Base-by-base conservation (phyloP, 768 basidiomycete genomes). In the Scleroderma bovista region DNA sequence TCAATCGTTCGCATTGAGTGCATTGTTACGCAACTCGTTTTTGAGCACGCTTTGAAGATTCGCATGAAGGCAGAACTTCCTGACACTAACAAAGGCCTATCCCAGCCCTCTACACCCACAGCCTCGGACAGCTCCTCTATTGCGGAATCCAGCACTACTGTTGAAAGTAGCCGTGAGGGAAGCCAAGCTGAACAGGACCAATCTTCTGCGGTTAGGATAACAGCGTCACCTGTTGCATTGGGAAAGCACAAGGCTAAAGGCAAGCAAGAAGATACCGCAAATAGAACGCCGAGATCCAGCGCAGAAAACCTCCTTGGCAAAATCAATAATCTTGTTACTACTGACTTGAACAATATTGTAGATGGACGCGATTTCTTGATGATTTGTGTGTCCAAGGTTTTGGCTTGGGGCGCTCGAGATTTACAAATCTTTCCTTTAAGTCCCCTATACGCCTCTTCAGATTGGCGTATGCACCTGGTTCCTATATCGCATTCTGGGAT, bases 271-370 rank as follows among this genome's bases (percentile, higher is more conserved):
- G 51, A 34, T 16, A 43, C 6, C n/a, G 13, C 20, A 9, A 42
- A 31, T 8, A 44, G 43, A 39, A 39, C 31, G 33, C 15, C 48
- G 12, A 33, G 38, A 15, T 54, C 53, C 6, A 67, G 66, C 41
- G 61, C 66, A 11, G 68, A 67, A 9, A 82, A 84, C 58, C 65
- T 87, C 17, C 77, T 81, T 33, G 88, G 89, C 10, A 86, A 80
- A 60, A 82, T 91, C 61, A 90, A 85, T 62, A 90, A 88, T 48
- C 67, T 89, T 6, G 77, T 87, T 31, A 81, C 86, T 8, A 81
- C 82, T 43, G 62, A 52, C 45, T 45, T 45, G 39, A 46, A 29
- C 15, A 59, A 58, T 19, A 44, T 58, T 20, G 55, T 32, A 5
- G 57, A 61, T 10, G 57, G 51, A 13, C 51, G 57, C 20, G 58